Evolutionary conservation across 164 flowering plant species (phyloP), one percentile per base, ranked within the genome.

Genomic region (Kalanchoe fedtschenkoi): DNA sequence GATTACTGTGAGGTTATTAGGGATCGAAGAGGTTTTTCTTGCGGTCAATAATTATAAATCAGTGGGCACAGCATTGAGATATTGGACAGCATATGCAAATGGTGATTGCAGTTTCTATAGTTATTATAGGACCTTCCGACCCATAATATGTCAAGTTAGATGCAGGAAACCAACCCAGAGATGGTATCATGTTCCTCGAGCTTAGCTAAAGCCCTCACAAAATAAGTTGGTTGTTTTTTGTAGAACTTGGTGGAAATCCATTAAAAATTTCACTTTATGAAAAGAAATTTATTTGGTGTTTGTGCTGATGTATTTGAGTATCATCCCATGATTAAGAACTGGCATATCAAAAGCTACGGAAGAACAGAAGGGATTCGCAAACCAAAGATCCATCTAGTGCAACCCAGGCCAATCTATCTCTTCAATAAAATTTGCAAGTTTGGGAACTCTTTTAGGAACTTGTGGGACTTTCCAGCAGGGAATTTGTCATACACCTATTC

Each of bases 341-440:
- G 91, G 95, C 85, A 87, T 32, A 79, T 82, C 34, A 90, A 89
- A 58, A 83, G 80, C 77, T 76, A 80, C 62, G 93, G 85, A 26
- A 78, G 68, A 65, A 42, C 86, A 34, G 81, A 88, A 72, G 84
- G 77, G 64, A 44, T 83, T 38, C 91, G 72, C 68, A 81, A 37
- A 28, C 91, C 99, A 19, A 91, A 89, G 76, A 85, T 86, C 66
- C 96, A 83, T 65, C 74, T 95, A 62, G 5, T 95, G 99, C 70
- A 78, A 78, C 47, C 68, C 67, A 11, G 92, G 89, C 30, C 95
- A 86, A 34, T 64, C 82, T 29, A 91, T 95, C 63, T 76, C 95
- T n/a, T 68, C 91, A 43, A 91, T 95, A 35, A 86, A 86, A 70
- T 95, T 95, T 78, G 99, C 99, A 58, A 95, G 99, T 81, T 95